Evolutionary conservation across 1,284 basidiomycete species (phyloP), one percentile per base, ranked within the genome.

Genomic region (Neolentinus lepideus): DNA sequence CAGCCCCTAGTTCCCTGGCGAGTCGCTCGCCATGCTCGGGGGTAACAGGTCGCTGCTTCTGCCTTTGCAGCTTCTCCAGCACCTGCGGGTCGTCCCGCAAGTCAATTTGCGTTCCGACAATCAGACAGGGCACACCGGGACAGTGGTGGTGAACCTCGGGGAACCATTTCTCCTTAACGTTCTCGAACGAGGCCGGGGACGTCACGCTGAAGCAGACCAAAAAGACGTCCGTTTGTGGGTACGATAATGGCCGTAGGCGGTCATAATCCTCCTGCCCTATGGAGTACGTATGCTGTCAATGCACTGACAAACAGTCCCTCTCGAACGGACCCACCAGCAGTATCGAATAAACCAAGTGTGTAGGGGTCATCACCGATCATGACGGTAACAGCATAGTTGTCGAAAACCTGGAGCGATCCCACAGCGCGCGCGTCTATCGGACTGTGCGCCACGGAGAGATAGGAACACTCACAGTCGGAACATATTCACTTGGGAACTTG

Each of bases 161-260:
- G 83, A 98, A 98, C 96, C 96, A 99, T 74, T 99, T 99, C 76
- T 99, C 96, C 82, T 97, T 98, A 66, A 99, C 96, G 88, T 99
- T 99, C 75, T 99, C 96, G 69, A 98, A 99, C 54, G 94, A 98
- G 36, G 97, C 95, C 3, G 96, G 97, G 24, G 92, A 96, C 31
- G 95, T 98, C 63, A 99, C 97, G 68, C 92, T 96, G 80, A 98
- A 99, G 77, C 96, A 99, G 64, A 99, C 95, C 57, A 99, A 83
- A 82, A 99, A 99, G 56, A 99, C 96, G 68, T 99, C 97, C 61
- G 96, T 99, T 78, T 99, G 96, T 25, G 96, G 96, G 80, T 99
- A 99, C 68, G 95, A 98, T 75, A 99, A 78, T 65, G 96, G 96
- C 67, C 97, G 91, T 62, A 99, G 89, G 65, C 96, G 91, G 74